These are phyloP conservation scores for Phycomyces blakesleeanus DNA, from an alignment of 192 early-diverging fungal genomes.

Conservation along the genomic window DNA sequence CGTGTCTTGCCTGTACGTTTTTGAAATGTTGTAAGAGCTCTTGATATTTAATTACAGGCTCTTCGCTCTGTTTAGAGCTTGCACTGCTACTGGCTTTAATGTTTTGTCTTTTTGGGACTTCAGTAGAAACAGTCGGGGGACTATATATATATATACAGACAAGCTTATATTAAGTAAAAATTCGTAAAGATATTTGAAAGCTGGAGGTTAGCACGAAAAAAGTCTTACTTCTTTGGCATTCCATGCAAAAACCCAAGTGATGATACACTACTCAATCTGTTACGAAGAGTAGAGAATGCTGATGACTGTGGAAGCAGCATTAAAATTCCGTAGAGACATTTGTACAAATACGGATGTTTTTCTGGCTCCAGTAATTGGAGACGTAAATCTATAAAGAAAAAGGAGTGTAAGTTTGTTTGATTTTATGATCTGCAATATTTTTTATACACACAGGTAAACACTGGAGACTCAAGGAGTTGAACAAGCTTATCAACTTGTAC, in stretches of 20 bases:
- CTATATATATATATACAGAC: not conserved
- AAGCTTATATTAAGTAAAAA: too few relatives aligned
- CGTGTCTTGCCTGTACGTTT: slow-evolving; percentile 69
- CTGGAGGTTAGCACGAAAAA: too few relatives aligned
- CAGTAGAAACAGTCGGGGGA: not conserved
- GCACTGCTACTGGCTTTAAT: slow-evolving; percentile 11
- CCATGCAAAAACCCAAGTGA: slow-evolving; percentile 62
- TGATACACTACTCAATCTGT: slow-evolving; percentile 83
- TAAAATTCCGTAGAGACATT: slow-evolving; percentile 93
- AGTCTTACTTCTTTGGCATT: slow-evolving; percentile 47
- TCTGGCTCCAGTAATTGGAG: slow-evolving; percentile 92
- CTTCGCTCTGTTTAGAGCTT: slow-evolving; percentile 22
- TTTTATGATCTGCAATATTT: not conserved
- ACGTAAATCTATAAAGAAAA: slow-evolving; percentile 60
- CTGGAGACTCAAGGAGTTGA: slow-evolving; percentile 93
- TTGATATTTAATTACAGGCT: slow-evolving; percentile 49
- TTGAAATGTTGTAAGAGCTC: slow-evolving; percentile 73
- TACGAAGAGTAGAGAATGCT: slow-evolving; percentile 92
- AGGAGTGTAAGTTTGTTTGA: too few relatives aligned
- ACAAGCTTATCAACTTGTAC: slow-evolving; percentile 98
- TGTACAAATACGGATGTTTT: slow-evolving; percentile 79
- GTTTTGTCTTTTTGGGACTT: slow-evolving; percentile 19
- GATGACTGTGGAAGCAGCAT: slow-evolving; percentile 96
- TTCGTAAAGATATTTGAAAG: too few relatives aligned
- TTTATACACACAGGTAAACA: slow-evolving; percentile 75